Evolutionary conservation across 495 filamentous ascomycete genomes (phyloP).

Genomic region (Neurospora sp.): DNA sequence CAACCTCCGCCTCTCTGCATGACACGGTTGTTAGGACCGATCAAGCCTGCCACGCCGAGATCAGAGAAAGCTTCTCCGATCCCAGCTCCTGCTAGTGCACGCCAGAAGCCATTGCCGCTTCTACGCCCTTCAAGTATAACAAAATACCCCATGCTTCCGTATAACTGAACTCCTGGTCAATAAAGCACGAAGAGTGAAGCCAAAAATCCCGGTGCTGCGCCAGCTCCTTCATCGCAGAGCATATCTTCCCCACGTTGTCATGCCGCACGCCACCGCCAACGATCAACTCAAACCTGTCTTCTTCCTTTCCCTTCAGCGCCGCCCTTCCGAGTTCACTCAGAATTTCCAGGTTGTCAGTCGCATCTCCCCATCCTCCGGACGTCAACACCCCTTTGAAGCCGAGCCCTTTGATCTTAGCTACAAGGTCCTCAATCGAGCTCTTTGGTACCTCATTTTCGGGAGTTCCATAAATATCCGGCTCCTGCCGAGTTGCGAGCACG

Average conservation of each 20-base stretch:
- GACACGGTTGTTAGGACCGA: not conserved
- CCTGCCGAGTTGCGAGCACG: constrained; percentile 7
- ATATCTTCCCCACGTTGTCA: constrained; percentile 14
- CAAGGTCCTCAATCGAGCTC: constrained; percentile 6
- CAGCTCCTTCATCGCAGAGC: not conserved
- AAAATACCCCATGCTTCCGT: not conserved
- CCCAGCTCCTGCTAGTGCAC: not conserved
- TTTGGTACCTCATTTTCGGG: not conserved
- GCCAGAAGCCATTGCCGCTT: not conserved
- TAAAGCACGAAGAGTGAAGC: constrained; percentile 25
- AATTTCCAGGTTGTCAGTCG: constrained; percentile 15
- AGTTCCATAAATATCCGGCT: not conserved
- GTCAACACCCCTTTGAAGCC: constrained; percentile 32
- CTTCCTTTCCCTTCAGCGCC: not conserved
- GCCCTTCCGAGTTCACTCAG: constrained; percentile 17
- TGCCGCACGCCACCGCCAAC: constrained; percentile 32
- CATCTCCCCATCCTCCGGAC: constrained; percentile 28
- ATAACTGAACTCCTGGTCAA: too few species aligned
- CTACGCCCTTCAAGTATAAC: not conserved
- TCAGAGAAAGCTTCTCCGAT: not conserved
- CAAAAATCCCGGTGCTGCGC: constrained; percentile 8
- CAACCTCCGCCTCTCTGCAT: not conserved
- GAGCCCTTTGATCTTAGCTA: constrained; percentile 15
- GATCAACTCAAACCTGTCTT: constrained; percentile 22
- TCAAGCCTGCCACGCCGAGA: not conserved